These are phyloP conservation scores for Hericium alpestre DNA, from an alignment of 768 basidiomycete species.

Conservation along the genomic window DNA sequence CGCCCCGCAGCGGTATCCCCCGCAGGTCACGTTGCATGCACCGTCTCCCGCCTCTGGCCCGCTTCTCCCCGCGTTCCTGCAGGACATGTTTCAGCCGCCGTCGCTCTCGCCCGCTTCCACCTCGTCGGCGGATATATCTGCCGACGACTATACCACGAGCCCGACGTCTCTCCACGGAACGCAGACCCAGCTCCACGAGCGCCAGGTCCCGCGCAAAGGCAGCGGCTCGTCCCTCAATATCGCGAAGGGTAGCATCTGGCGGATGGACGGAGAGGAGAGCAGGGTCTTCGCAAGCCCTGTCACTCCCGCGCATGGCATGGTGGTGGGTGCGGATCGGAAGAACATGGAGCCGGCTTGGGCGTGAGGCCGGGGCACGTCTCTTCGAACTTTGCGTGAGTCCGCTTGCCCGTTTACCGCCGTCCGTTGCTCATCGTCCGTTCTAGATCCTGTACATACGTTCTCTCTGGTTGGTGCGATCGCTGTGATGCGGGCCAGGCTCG, in stretches of 20 bases:
- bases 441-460: too few relatives aligned
- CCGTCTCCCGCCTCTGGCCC: constrained; percentile 22
- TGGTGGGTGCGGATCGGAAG: not conserved
- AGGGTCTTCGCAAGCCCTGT: not conserved
- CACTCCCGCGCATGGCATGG: not conserved
- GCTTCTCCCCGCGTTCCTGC: constrained; percentile 67
- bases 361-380: not conserved
- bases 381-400: too few relatives aligned
- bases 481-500: not conserved
- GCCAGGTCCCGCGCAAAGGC: not conserved
- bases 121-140: constrained; percentile 53
- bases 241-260: not conserved
- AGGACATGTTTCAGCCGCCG: constrained; percentile 65
- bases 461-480: too few relatives aligned
- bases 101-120: constrained; percentile 42
- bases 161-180: not conserved
- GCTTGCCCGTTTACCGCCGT: too few relatives aligned
- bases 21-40: constrained; percentile 17
- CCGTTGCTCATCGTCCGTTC: too few relatives aligned
- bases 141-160: constrained; percentile 26
- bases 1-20: constrained; percentile 28
- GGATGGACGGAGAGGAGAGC: not conserved
- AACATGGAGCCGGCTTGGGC: not conserved
- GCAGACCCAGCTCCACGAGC: not conserved
- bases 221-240: not conserved